phyloP scores from a whole-genome alignment of 2,329 filamentous ascomycete genomes.

The Aureobasidium vineae region DNA sequence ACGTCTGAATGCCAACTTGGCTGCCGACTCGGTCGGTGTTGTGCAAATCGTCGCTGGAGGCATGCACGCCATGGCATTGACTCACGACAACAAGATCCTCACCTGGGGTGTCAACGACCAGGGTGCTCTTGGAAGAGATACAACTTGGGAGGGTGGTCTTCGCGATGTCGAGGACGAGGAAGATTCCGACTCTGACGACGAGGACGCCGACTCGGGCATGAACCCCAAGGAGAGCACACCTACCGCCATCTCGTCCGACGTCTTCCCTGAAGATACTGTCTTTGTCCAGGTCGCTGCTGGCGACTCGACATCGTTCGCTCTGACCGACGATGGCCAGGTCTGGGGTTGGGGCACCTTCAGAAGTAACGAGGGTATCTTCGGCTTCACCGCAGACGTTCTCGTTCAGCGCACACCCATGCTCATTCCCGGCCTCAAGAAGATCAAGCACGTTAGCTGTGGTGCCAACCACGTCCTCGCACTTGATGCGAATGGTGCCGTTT shows the following conservation, averaged over 20 bases:
- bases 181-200: slow-evolving; percentile 56
- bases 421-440: slow-evolving; percentile 63
- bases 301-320: slow-evolving; percentile 72
- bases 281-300: slow-evolving; percentile 68
- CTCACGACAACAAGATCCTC: slow-evolving; percentile 75
- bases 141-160: slow-evolving; percentile 63
- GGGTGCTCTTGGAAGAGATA: slow-evolving; percentile 74
- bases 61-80: slow-evolving; percentile 77
- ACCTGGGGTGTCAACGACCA: slow-evolving; percentile 90
- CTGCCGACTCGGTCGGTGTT: slow-evolving; percentile 59
- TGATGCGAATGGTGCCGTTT: slow-evolving; percentile 62
- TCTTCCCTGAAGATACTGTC: slow-evolving; percentile 60
- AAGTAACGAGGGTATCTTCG: slow-evolving; percentile 65
- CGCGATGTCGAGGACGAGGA: slow-evolving; percentile 57
- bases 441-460: slow-evolving; percentile 63
- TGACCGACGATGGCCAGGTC: slow-evolving; percentile 71
- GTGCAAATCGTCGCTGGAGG: slow-evolving; percentile 76
- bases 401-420: slow-evolving; percentile 55
- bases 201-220: slow-evolving; percentile 60
- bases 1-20: slow-evolving; percentile 63
- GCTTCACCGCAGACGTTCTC: slow-evolving; percentile 57
- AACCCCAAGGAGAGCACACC: slow-evolving; percentile 73
- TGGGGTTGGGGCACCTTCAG: slow-evolving; percentile 86
- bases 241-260: slow-evolving; percentile 52
- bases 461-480: slow-evolving; percentile 71